Conservation (phyloP, 2,329 filamentous ascomycete genomes). For the Nemania sp. region DNA sequence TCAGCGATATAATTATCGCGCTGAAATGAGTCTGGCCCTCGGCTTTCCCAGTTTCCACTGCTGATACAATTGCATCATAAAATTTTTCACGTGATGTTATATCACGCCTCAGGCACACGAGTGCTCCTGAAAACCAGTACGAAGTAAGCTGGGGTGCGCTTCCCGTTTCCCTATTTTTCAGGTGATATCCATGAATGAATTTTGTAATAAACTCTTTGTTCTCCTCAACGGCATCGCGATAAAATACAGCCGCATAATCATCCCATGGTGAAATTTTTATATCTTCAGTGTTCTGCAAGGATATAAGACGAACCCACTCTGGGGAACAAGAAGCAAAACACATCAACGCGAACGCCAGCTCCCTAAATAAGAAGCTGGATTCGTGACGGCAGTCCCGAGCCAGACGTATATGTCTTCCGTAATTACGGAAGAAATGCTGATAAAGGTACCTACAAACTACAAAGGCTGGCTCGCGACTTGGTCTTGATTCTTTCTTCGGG, state of each 20-base stretch:
- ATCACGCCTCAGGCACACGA: constrained; percentile 10
- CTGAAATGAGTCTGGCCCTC: constrained; percentile 6
- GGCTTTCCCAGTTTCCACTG: constrained; percentile 6
- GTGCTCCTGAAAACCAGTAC: constrained; percentile 14
- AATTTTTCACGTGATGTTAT: constrained; percentile 8
- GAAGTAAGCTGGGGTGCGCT: constrained; percentile 9
- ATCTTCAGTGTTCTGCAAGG: too few relatives aligned
- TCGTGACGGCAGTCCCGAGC: constrained; percentile 1
- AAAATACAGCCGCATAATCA: neutral
- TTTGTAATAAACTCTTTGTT: neutral
- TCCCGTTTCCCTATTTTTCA: constrained; percentile 2
- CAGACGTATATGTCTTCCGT: neutral
- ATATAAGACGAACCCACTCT: constrained; percentile 4
- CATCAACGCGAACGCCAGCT: constrained; percentile 5
- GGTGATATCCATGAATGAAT: constrained; percentile 4
- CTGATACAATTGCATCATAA: constrained; percentile 11
- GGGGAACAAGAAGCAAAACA: constrained; percentile 17
- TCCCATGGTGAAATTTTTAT: neutral
- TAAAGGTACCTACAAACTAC: constrained; percentile 2
- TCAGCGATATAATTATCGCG: constrained; percentile 10
- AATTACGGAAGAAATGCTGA: neutral
- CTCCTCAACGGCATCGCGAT: neutral
- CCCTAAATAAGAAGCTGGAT: constrained; percentile 8
- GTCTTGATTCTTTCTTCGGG: constrained; percentile 2
- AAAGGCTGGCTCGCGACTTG: constrained; percentile 9